Base-by-base conservation (phyloP, 2,329 filamentous ascomycete species). In the Didymosphaeria variabile region DNA sequence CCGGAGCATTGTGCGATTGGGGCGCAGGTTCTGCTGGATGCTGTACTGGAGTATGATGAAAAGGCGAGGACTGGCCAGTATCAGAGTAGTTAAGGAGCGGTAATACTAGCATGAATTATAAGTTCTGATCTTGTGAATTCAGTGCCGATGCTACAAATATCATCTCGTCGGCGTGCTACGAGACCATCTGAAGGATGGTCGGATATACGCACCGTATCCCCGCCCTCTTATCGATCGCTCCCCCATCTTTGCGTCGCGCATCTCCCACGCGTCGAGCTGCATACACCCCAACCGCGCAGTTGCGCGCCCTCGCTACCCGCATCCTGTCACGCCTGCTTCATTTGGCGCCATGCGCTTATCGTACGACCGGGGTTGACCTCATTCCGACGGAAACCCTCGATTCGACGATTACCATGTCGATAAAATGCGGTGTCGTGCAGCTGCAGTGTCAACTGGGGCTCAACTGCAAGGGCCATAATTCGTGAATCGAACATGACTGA, bases 21-120 rank as follows among this genome's bases (percentile, higher is more conserved):
- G 0, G 78, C 79, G 5, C 83, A 85, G 67, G 77, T 83, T 2
- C 60, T 86, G 61, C 71, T 84, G 40, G 80, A 82, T 31, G 60
- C 72, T 1, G 68, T 74, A 7, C 50, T 73, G 15, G 36, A 53
- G 9, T 73, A 70, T 53, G 71, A 75, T 59, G 59, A 68, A 34
- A 65, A 61, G 26, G 63, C 65, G 15, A 63, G 58, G 26, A 38
- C 53, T 21, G 65, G 63, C n/a, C 57, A 55, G 10, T 68, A 63
- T 42, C 67, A 56, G 45, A 46, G 21, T 34, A 45, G 38, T 12
- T 55, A 26, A 54, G 3, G 8, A 15, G 44, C 19, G 17, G 7
- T 3, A 13, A 52, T 26, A 5, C 13, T 15, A 40, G 34, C 34
- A 36, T 36, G 10, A 36, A 10, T 36, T 2, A 15, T 36, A 4